These are phyloP conservation scores for Trifolium fragiferum DNA, from an alignment of 306 rosid species.

Conservation along the genomic window DNA sequence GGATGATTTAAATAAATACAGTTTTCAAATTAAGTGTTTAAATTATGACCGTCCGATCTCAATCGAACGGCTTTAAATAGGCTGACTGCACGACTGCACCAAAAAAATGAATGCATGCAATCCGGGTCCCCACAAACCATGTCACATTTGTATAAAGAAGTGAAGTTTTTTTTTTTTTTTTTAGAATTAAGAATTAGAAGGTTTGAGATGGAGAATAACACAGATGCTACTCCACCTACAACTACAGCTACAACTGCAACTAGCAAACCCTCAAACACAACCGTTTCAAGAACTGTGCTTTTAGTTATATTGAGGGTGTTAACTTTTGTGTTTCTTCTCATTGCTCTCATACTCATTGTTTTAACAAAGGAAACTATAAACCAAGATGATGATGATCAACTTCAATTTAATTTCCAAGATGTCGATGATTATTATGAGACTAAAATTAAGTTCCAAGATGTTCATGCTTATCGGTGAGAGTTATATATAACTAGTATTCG, in stretches of 20 bases:
- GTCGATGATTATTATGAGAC: background rate
- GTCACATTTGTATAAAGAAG: background rate
- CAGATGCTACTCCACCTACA: background rate
- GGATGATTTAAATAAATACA: too few species aligned
- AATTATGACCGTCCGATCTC: too few species aligned
- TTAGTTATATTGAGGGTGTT: conserved; percentile 60
- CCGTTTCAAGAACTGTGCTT: conserved; percentile 44
- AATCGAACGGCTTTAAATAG: too few species aligned
- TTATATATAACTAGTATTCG: too few species aligned
- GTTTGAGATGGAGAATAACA: conserved; percentile 37
- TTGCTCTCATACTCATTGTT: conserved; percentile 57
- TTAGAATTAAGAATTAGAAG: background rate
- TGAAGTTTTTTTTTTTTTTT: background rate
- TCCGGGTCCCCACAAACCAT: background rate
- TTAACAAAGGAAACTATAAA: background rate
- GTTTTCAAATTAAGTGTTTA: too few species aligned
- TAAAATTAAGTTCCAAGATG: conserved; percentile 41
- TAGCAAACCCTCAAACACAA: conserved; percentile 40
- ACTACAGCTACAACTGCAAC: too few species aligned
- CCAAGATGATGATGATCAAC: too few species aligned
- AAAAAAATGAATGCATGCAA: too few species aligned
- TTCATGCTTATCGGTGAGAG: conserved; percentile 52
- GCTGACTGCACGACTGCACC: too few species aligned
- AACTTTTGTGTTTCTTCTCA: conserved; percentile 53
- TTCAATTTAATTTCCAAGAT: too few species aligned